Percentiles rank a stretch among this genome's conserved stretches.
Evolutionary conservation across 1,284 basidiomycete genomes (phyloP).

Genomic region (Cutaneotrichosporon spelunceum): DNA sequence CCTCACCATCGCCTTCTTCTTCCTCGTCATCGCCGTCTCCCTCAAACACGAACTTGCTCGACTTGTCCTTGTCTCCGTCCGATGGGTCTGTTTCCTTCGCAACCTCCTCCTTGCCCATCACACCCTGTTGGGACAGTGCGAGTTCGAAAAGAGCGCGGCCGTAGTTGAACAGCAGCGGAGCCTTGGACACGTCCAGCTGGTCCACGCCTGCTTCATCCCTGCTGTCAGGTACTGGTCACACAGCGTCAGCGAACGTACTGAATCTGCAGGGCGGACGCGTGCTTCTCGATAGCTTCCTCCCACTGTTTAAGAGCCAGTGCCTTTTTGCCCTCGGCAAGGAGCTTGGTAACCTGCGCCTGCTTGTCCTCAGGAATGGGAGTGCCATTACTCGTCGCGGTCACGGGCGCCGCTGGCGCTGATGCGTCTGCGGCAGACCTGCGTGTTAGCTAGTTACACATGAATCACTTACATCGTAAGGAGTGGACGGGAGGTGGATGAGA

Average conservation of each 20-base stretch:
- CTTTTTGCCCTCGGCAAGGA: conserved; percentile 50
- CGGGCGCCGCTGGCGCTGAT: background rate
- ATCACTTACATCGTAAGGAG: background rate
- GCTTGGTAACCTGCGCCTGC: conserved; percentile 31
- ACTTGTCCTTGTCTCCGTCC: conserved; percentile 7
- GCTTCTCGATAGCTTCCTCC: conserved; percentile 78
- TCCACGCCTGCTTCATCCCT: conserved; percentile 65
- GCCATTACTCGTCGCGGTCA: background rate
- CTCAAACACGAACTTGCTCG: conserved; percentile 38
- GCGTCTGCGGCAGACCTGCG: conserved; percentile 4
- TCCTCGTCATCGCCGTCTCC: conserved; percentile 35
- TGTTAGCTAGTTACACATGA: background rate
- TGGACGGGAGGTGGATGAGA: background rate
- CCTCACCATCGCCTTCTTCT: conserved; percentile 29
- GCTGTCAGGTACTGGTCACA: background rate
- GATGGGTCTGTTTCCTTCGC: conserved; percentile 58
- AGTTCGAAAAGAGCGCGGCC: conserved; percentile 84
- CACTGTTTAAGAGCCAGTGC: conserved; percentile 82
- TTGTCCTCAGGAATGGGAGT: conserved; percentile 8
- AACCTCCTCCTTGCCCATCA: conserved; percentile 71
- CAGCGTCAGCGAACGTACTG: conserved; percentile 56
- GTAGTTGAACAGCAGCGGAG: conserved; percentile 78
- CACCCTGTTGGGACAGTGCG: conserved; percentile 71
- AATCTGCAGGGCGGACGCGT: conserved; percentile 76
- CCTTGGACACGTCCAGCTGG: conserved; percentile 71